These are phyloP conservation scores for Pyrus bretschneideri DNA, from an alignment of 306 rosid genomes.

Conservation along the genomic window DNA sequence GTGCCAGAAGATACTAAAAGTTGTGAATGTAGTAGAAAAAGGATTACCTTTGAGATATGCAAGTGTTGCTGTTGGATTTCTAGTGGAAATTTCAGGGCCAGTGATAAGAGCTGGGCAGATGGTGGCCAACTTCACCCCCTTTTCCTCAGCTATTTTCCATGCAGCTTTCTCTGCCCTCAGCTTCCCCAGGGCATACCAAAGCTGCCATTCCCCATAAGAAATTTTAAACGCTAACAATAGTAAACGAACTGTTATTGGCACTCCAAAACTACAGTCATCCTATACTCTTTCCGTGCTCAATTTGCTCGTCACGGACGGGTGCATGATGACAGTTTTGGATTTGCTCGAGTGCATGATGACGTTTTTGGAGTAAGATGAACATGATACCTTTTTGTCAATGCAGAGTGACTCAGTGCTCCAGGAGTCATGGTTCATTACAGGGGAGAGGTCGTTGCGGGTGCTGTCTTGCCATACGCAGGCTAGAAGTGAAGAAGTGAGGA, in stretches of 20 bases:
- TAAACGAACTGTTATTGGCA: too few relatives aligned
- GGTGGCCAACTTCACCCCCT: constrained; percentile 53
- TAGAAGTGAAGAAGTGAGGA: constrained; percentile 74
- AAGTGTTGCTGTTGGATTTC: constrained; percentile 68
- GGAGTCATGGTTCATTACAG: constrained; percentile 39
- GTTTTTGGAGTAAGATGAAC: too few relatives aligned
- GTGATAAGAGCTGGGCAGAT: constrained; percentile 74
- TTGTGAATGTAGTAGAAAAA: neutral
- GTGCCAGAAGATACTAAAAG: too few relatives aligned
- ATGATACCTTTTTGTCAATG: constrained; percentile 43
- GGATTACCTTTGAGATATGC: constrained; percentile 84
- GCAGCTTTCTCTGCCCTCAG: constrained; percentile 76
- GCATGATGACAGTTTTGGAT: too few relatives aligned
- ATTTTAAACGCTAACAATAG: too few relatives aligned
- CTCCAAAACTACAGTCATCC: too few relatives aligned
- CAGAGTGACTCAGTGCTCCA: constrained; percentile 78
- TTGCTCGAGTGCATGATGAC: too few relatives aligned
- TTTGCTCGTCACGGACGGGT: too few relatives aligned
- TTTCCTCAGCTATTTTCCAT: constrained; percentile 68
- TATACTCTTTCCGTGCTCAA: too few relatives aligned
- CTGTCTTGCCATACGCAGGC: constrained; percentile 73
- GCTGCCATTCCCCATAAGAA: constrained; percentile 29
- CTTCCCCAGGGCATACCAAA: constrained; percentile 90
- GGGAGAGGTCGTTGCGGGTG: constrained; percentile 13
- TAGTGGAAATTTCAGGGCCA: constrained; percentile 45